Conservation (phyloP, 2,329 filamentous ascomycete species). For the Endocalyx cinctus region DNA sequence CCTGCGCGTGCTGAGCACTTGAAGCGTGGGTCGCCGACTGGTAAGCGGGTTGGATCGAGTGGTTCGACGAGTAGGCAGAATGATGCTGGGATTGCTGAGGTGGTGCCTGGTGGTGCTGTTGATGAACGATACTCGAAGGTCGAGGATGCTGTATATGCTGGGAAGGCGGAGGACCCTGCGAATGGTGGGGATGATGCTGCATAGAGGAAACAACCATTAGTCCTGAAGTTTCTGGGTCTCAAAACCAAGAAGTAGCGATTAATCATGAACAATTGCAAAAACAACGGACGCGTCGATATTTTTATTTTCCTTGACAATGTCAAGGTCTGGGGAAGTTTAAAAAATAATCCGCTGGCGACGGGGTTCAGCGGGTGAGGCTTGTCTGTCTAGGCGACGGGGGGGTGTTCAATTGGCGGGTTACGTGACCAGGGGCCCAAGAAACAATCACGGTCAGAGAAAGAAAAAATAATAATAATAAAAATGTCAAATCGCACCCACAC, state of each 20-base stretch:
- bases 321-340: conserved; percentile 39
- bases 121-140: conserved; percentile 68
- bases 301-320: conserved; percentile 44
- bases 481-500: too few species aligned
- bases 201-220: conserved; percentile 59
- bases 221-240: conserved; percentile 29
- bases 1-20: conserved; percentile 58
- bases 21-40: conserved; percentile 59
- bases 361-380: conserved; percentile 33
- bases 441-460: conserved; percentile 21
- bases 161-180: conserved; percentile 64
- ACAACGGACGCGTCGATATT: conserved; percentile 45
- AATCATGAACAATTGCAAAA: conserved; percentile 35
- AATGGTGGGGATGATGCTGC: conserved; percentile 73
- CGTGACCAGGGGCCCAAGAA: conserved; percentile 26
- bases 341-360: conserved; percentile 40
- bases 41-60: conserved; percentile 64
- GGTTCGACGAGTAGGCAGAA: conserved; percentile 62
- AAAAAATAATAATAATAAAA: too few species aligned
- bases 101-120: conserved; percentile 66
- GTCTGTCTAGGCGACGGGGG: conserved; percentile 23
- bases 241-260: conserved; percentile 29
- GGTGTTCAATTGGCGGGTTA: conserved; percentile 23
- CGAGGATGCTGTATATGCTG: conserved; percentile 67
- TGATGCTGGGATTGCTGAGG: conserved; percentile 56